Percentiles rank a stretch among this genome's conserved stretches.
phyloP scores from a whole-genome alignment of 164 flowering plant species.

The Vitis riparia region DNA sequence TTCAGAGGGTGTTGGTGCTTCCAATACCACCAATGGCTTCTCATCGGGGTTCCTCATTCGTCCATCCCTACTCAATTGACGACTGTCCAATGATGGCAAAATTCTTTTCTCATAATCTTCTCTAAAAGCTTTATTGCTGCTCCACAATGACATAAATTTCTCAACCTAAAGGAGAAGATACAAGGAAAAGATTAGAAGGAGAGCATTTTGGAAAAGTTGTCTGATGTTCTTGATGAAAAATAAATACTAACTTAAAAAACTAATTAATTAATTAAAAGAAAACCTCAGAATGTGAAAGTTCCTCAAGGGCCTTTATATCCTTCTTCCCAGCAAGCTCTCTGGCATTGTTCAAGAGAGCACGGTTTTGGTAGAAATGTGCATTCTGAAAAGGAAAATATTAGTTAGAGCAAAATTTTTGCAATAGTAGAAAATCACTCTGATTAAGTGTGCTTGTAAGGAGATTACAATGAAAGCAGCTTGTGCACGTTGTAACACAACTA shows the following conservation, averaged over 20 bases:
- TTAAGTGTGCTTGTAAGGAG: too few relatives aligned
- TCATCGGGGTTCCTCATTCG: constrained; percentile 84
- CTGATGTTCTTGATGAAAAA: not conserved
- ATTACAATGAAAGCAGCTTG: too few relatives aligned
- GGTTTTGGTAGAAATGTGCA: constrained; percentile 52
- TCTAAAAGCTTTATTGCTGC: constrained; percentile 61
- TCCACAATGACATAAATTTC: constrained; percentile 75
- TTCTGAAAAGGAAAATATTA: constrained; percentile 49
- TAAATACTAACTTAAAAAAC: not conserved
- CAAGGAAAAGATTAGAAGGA: not conserved
- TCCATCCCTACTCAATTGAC: constrained; percentile 84
- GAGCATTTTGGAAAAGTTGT: not conserved
- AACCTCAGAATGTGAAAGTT: constrained; percentile 66
- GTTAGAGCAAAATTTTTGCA: not conserved
- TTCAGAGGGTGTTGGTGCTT: constrained; percentile 32
- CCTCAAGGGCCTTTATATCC: constrained; percentile 61
- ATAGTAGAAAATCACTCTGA: not conserved
- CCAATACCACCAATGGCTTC: constrained; percentile 54
- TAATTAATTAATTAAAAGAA: not conserved
- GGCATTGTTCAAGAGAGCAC: constrained; percentile 54
- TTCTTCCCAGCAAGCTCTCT: constrained; percentile 72
- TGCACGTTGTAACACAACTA: too few relatives aligned
- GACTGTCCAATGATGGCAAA: constrained; percentile 65
- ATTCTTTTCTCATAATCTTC: constrained; percentile 82
- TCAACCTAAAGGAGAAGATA: constrained; percentile 48